A percentile compares a stretch with the other conserved stretches of the same genome.
These are phyloP conservation scores for Endocalyx cinctus DNA, from an alignment of 2,329 filamentous ascomycete species.

Conservation along the genomic window DNA sequence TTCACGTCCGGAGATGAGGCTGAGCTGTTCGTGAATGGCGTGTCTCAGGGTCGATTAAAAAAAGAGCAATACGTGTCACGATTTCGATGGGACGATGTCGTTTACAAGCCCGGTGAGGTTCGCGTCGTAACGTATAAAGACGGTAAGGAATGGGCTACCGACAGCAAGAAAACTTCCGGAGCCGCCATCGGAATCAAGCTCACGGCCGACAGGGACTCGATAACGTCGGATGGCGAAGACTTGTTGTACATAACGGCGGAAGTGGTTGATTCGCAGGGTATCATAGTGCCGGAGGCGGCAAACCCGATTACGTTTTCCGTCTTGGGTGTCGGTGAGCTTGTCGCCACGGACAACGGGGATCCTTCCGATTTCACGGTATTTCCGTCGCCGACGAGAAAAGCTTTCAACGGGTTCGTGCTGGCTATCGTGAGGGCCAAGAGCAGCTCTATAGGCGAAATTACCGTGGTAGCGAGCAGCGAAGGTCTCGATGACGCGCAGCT, in stretches of 20 bases:
- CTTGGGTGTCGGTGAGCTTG: slow-evolving; percentile 38
- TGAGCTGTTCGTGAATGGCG: slow-evolving; percentile 49
- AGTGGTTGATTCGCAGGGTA: slow-evolving; percentile 39
- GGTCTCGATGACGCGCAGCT: slow-evolving; percentile 12
- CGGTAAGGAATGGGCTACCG: slow-evolving; percentile 41
- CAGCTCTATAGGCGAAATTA: slow-evolving; percentile 20
- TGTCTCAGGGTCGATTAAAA: slow-evolving; percentile 37
- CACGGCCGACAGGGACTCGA: slow-evolving; percentile 34
- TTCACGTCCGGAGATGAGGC: slow-evolving; percentile 48
- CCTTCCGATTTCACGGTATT: slow-evolving; percentile 40
- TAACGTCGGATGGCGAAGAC: slow-evolving; percentile 39
- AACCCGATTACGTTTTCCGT: slow-evolving; percentile 40
- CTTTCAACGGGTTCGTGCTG: slow-evolving; percentile 36
- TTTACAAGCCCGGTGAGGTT: slow-evolving; percentile 43
- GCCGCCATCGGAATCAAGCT: slow-evolving; percentile 32
- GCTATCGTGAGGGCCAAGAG: slow-evolving; percentile 31
- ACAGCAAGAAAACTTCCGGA: slow-evolving; percentile 37
- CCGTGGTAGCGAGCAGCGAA: slow-evolving; percentile 14
- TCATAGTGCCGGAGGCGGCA: slow-evolving; percentile 37
- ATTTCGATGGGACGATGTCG: slow-evolving; percentile 48
- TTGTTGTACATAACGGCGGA: slow-evolving; percentile 41
- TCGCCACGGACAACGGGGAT: slow-evolving; percentile 49
- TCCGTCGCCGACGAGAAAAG: slow-evolving; percentile 32
- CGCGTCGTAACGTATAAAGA: slow-evolving; percentile 43
- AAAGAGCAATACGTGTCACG: slow-evolving; percentile 36